Evolutionary conservation across 352 stramenopile species (phyloP), one percentile per base, ranked within the genome.

Genomic region (Pythium utonaiense): DNA sequence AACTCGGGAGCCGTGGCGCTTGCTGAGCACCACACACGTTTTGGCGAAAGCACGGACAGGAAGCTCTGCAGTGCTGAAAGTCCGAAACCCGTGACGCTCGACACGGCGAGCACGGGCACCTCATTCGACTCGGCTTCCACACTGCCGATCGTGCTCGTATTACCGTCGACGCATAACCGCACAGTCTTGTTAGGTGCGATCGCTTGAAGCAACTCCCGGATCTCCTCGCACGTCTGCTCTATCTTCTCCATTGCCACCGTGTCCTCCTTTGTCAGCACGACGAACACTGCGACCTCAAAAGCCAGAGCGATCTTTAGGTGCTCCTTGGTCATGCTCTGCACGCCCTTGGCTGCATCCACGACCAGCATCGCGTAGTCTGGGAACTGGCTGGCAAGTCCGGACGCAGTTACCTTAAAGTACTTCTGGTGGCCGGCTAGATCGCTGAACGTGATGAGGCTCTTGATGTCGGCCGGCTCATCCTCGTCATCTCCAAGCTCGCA

Each of bases 351-450:
- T 13, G 69, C 73, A 69, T 95, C 86, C 21, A 93, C 71, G 9
- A 93, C 80, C 6, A 97, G 73, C 77, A 97, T 89, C 0, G 80
- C 79, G 57, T 96, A 95, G 67, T 96, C 85, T 0, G 87, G 85
- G 41, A 91, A 92, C 51, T 92, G 83, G 27, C 87, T 87, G 10
- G 83, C 81, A 28, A 97, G 66, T 3, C 85, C 89, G 2, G 85
- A 87, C 12, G 90, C 66, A 9, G 89, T 96, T 41, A 91, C 87
- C 62, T 96, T 96, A 25, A 96, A 78, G 66, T 97, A 97, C 41
- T 94, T 89, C 34, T 89, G 81, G 65, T 94, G 83, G 16, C 86
- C 87, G 17, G 86, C 87, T 16, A 94, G 42, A 60, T 96, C 87
- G 55, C 80, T 90, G 36, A 91, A 63, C 10, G 78, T 88, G 31